phyloP scores from a whole-genome alignment of 2,329 filamentous ascomycete species.

The Trematosphaeria pertusa region DNA sequence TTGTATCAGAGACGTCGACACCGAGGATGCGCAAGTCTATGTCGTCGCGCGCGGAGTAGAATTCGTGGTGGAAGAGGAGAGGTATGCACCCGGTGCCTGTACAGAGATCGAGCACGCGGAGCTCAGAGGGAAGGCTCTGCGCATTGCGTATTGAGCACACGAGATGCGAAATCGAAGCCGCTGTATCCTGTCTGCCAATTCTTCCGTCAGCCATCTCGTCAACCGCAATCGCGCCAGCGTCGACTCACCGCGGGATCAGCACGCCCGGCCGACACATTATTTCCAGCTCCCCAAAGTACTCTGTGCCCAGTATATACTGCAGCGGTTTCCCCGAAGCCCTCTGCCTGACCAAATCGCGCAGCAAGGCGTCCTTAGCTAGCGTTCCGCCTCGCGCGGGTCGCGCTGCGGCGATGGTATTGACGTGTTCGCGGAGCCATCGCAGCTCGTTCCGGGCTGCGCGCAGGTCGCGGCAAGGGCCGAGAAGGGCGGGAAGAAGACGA shows the following conservation, averaged over 20 bases:
- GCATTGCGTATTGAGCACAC: conserved; percentile 34
- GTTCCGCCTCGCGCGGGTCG: conserved; percentile 26
- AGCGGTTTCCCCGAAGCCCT: conserved; percentile 74
- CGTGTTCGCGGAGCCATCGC: conserved; percentile 73
- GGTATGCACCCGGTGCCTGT: conserved; percentile 92
- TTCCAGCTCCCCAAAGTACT: conserved; percentile 86
- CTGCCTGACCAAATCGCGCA: conserved; percentile 34
- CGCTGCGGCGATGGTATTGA: conserved; percentile 33
- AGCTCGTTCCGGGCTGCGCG: conserved; percentile 72
- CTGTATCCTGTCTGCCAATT: conserved; percentile 54
- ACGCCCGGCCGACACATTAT: conserved; percentile 79
- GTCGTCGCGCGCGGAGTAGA: conserved; percentile 48
- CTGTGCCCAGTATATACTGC: conserved; percentile 87
- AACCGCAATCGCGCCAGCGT: neutral
- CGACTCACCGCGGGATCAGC: conserved; percentile 75
- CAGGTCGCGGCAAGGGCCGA: conserved; percentile 69
- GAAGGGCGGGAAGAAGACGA: conserved; percentile 64
- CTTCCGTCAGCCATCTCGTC: conserved; percentile 22
- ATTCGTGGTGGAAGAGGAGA: conserved; percentile 72
- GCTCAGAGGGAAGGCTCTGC: conserved; percentile 25
- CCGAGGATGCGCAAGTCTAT: conserved; percentile 64
- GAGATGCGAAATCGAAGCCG: conserved; percentile 46
- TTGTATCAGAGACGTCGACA: conserved; percentile 73
- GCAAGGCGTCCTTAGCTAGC: conserved; percentile 25
- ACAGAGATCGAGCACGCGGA: conserved; percentile 83